Percentiles rank a stretch among this genome's conserved stretches.
These are phyloP conservation scores for apple (Malus domestica) DNA, from an alignment of 306 rosid genomes.

Conservation along the genomic window ASM211411v1 NC_041805.1:2929501-2930000, in stretches of 20 bases:
- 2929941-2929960: conserved; percentile 85
- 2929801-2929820: conserved; percentile 42
- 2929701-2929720: conserved; percentile 71
- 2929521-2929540: conserved; percentile 15
- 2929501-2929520: conserved; percentile 9
- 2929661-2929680: conserved; percentile 95
- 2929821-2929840: conserved; percentile 69
- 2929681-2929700: conserved; percentile 89
- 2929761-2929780: background rate
- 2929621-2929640: conserved; percentile 38
- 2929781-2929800: conserved; percentile 2
- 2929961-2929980: conserved; percentile 61
- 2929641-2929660: conserved; percentile 78
- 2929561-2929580: background rate
- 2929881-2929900: conserved; percentile 63
- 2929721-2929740: conserved; percentile 41
- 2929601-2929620: background rate
- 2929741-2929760: background rate
- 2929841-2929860: conserved; percentile 55
- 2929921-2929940: conserved; percentile 66
- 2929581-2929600: background rate
- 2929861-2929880: conserved; percentile 80
- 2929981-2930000: background rate
- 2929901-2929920: conserved; percentile 52
- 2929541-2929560: conserved; percentile 37